Conservation (phyloP, 176 grass and related monocot species). For the Tuctoria greenei region DNA sequence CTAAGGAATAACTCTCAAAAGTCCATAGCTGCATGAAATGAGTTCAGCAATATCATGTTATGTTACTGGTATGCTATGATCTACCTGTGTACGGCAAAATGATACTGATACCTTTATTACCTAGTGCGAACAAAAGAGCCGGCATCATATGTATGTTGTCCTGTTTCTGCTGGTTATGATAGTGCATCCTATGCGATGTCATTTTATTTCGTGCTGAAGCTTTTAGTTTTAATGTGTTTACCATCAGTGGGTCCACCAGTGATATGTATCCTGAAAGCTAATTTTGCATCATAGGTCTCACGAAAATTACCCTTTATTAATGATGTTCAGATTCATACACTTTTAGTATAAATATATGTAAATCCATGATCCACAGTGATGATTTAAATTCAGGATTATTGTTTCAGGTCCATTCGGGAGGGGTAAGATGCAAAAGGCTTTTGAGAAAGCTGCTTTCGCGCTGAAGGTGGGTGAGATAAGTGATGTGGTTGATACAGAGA, state of each 20-base stretch:
- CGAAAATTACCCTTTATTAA: not conserved
- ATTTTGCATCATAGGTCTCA: not conserved
- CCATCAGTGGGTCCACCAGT: not conserved
- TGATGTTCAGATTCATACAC: not conserved
- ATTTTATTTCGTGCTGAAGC: conserved; percentile 5
- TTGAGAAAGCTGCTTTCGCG: conserved; percentile 71
- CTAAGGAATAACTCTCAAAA: not conserved
- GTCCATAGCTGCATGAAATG: not conserved
- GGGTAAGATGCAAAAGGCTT: conserved; percentile 89
- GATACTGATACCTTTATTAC: not conserved
- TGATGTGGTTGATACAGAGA: conserved; percentile 76
- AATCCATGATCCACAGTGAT: not conserved
- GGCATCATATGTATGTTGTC: not conserved
- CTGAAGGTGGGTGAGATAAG: conserved; percentile 84
- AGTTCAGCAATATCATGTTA: not conserved
- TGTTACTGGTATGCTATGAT: not conserved
- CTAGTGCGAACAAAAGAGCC: not conserved
- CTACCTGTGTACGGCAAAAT: not conserved
- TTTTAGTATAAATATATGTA: not conserved
- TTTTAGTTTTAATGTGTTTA: not conserved
- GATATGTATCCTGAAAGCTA: not conserved
- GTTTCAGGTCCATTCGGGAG: conserved; percentile 69
- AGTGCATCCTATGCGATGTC: not conserved
- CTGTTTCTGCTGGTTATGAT: not conserved
- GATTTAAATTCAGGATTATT: conserved; percentile 7